Percentiles rank a stretch among this genome's conserved stretches.
phyloP scores from a whole-genome alignment of 345 rosid species.

The Erodium maritimum region DNA sequence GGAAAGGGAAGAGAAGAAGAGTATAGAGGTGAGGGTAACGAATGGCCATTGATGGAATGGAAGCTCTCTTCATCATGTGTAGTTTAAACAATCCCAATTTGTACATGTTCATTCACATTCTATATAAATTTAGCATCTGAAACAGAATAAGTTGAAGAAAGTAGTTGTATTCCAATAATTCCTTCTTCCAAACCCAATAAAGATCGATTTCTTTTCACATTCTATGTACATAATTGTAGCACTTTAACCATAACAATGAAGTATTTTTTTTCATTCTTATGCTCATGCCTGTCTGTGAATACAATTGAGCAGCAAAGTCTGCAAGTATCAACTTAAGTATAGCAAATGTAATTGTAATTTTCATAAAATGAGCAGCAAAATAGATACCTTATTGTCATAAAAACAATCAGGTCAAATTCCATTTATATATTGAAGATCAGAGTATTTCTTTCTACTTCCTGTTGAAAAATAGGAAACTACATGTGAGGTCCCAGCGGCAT shows the following conservation, averaged over 20 bases:
- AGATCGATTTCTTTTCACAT: too few species aligned
- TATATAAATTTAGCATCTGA: not conserved
- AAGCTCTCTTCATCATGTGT: not conserved
- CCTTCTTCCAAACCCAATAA: too few species aligned
- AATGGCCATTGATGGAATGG: conserved; percentile 23
- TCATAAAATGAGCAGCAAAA: too few species aligned
- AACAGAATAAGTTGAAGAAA: not conserved
- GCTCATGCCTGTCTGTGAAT: too few species aligned
- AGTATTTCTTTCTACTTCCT: conserved; percentile 18
- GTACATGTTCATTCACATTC: not conserved
- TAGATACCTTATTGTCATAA: not conserved
- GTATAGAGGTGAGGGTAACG: conserved; percentile 16
- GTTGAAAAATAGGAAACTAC: conserved; percentile 18
- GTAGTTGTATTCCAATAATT: too few species aligned
- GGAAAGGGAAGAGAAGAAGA: conserved; percentile 21
- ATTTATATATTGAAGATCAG: conserved; percentile 13
- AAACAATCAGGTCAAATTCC: not conserved
- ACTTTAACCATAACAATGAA: too few species aligned
- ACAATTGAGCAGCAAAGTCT: too few species aligned
- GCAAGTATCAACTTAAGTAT: too few species aligned
- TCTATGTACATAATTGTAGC: too few species aligned
- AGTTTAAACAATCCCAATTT: not conserved
- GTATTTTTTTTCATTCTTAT: too few species aligned
- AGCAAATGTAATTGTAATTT: too few species aligned
- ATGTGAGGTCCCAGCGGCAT: conserved; percentile 69